Evolutionary conservation across 225 moss, liverwort and hornwort genomes (phyloP).

Genomic region (Rhytidiadelphus loreus): DNA sequence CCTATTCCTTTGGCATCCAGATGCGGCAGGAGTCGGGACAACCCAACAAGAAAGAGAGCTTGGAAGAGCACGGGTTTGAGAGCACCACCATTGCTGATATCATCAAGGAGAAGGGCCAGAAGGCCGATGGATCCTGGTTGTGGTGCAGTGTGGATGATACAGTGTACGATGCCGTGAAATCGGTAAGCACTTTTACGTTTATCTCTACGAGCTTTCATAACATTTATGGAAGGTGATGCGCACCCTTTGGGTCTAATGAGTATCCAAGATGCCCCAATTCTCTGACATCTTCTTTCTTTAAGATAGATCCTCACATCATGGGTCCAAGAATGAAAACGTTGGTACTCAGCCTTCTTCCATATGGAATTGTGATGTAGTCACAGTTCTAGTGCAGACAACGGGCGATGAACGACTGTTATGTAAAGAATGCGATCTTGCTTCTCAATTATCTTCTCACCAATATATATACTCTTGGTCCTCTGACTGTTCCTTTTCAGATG

Average conservation of each 20-base stretch:
- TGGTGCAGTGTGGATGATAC: slow-evolving; percentile 80
- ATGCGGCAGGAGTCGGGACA: slow-evolving; percentile 30
- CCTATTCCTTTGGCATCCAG: slow-evolving; percentile 5
- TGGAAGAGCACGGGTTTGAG: slow-evolving; percentile 91
- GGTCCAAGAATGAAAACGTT: neutral
- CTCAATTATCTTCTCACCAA: neutral
- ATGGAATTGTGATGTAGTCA: neutral
- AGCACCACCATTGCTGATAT: slow-evolving; percentile 84
- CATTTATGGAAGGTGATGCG: neutral
- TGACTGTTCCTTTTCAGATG: slow-evolving; percentile 36
- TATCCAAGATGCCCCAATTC: too few relatives aligned
- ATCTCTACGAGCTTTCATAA: neutral
- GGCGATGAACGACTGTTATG: neutral
- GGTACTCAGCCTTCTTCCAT: neutral
- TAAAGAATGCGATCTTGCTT: neutral
- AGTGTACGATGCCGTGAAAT: slow-evolving; percentile 91
- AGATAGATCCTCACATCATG: neutral
- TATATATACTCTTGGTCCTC: neutral
- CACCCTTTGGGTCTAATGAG: too few relatives aligned
- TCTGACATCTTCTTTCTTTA: neutral
- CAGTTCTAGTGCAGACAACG: neutral
- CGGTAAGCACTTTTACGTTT: slow-evolving; percentile 2
- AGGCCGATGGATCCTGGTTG: slow-evolving; percentile 80
- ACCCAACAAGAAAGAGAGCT: slow-evolving; percentile 19
- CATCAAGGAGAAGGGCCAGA: slow-evolving; percentile 62